Base-by-base conservation (phyloP, 305 asterid genomes). In the Coffea humblotiana region DNA sequence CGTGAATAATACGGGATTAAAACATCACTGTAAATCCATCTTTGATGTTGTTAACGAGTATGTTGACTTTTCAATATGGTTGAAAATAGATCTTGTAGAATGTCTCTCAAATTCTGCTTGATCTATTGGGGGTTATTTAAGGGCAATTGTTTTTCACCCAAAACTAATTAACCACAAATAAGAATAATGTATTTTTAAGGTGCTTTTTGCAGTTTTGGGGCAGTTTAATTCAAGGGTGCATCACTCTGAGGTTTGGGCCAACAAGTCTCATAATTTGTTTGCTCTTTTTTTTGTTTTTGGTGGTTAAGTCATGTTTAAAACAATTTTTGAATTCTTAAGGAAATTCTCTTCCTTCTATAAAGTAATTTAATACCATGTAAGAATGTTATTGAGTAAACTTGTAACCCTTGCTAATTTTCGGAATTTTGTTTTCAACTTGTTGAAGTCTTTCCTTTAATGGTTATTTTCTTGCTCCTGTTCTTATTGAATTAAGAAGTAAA, bases 141-240 rank as follows among this genome's bases (percentile, higher is more conserved):
- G 56, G 67, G 10, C 0, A 15, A 37, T 37, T 75, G 12, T 23
- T 8, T 58, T 56, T 19, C 21, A 35, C 52, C 37, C 49, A 11
- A 12, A 10, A 4, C 54, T 54, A 43, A 74, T 56, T 58, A 35
- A 74, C 13, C 16, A 56, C 13, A 21, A 32, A 74, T 19, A 15
- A 63, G 68, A 11, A 54, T 56, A 74, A 58, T 37, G 8, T 56
- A 21, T 48, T 70, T 5, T 15, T 51, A 45, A 11, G 56, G 35
- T 35, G 78, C 70, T 75, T 47, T 63, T 3, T 73, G 71, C 66
- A 56, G 73, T 80, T 66, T 15, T 78, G 49, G 52, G 76, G 60
- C 52, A 32, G 74, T 61, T 72, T 25, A 64, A 68, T n/a, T 45
- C 66, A 45, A 64, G 49, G 7, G 32, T 64, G 67, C 29, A 72